Conservation (phyloP, 2,329 filamentous ascomycete genomes). For the Geosmithia putterillii region DNA sequence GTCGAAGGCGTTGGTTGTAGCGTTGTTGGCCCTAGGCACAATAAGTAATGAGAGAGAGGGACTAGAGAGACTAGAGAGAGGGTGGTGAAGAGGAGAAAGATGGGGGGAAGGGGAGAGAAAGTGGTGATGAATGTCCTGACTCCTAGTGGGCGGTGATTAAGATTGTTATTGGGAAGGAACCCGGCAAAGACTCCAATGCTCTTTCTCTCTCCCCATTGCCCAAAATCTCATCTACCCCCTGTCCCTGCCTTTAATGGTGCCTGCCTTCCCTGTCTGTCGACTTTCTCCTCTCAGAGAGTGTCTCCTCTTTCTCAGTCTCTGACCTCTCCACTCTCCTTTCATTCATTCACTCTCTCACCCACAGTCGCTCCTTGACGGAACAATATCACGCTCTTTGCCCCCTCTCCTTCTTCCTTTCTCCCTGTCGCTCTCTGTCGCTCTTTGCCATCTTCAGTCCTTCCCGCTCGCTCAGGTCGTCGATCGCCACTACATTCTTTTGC, state of each 20-base stretch:
- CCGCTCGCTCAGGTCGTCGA: background rate
- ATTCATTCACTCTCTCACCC: background rate
- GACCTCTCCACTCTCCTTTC: background rate
- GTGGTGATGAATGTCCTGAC: too few relatives aligned
- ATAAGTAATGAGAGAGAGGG: background rate
- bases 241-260: too few relatives aligned
- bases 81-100: too few relatives aligned
- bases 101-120: too few relatives aligned
- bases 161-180: too few relatives aligned
- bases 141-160: too few relatives aligned
- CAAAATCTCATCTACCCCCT: too few relatives aligned
- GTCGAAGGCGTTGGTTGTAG: too few relatives aligned
- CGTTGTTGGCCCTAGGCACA: too few relatives aligned
- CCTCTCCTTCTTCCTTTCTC: slow-evolving; percentile 6
- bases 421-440: slow-evolving; percentile 4
- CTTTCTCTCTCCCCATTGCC: too few relatives aligned
- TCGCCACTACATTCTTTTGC: slow-evolving; percentile 1
- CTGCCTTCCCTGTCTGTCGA: background rate
- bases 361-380: background rate
- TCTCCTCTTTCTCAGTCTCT: background rate
- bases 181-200: too few relatives aligned
- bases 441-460: background rate
- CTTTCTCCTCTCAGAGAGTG: background rate
- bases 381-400: slow-evolving; percentile 4
- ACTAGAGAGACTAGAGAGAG: background rate